Percentiles rank a stretch among this genome's conserved stretches.
phyloP scores from a whole-genome alignment of 257 asterid species.

The Paulownia fortunei region DNA sequence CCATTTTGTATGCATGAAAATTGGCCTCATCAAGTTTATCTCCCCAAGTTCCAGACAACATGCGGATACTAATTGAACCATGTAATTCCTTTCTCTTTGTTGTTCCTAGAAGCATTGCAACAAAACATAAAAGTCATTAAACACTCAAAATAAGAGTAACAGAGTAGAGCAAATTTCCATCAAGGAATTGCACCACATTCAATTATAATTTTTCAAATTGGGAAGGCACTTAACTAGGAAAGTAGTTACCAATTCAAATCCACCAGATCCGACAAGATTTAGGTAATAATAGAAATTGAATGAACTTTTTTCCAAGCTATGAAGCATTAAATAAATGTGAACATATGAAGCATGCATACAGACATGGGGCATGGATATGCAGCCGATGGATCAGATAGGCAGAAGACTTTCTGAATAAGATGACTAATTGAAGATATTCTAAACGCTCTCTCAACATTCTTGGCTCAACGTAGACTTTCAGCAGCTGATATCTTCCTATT shows the following conservation, averaged over 20 bases:
- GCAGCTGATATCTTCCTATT: not conserved
- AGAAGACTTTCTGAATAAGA: not conserved
- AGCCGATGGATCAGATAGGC: not conserved
- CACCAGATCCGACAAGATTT: not conserved
- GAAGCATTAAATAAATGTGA: not conserved
- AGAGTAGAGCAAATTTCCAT: not conserved
- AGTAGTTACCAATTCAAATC: not conserved
- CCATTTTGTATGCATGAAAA: constrained; percentile 77
- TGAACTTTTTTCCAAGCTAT: not conserved
- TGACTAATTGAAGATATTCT: not conserved
- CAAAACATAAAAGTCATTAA: not conserved
- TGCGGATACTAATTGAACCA: constrained; percentile 57
- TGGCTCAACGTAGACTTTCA: not conserved
- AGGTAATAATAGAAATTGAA: not conserved
- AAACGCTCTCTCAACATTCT: not conserved
- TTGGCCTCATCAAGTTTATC: constrained; percentile 47
- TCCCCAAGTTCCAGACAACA: constrained; percentile 76
- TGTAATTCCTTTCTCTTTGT: constrained; percentile 97
- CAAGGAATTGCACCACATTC: not conserved
- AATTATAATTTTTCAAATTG: not conserved
- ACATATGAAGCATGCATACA: not conserved
- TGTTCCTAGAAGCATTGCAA: constrained; percentile 63
- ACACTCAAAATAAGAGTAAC: constrained; percentile 1
- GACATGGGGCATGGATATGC: not conserved
- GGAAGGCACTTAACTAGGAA: not conserved